A percentile compares a stretch with the other conserved stretches of the same genome.
Evolutionary conservation across 2,329 filamentous ascomycete species (phyloP).

Genomic region (Trichoderma atroviride): DNA sequence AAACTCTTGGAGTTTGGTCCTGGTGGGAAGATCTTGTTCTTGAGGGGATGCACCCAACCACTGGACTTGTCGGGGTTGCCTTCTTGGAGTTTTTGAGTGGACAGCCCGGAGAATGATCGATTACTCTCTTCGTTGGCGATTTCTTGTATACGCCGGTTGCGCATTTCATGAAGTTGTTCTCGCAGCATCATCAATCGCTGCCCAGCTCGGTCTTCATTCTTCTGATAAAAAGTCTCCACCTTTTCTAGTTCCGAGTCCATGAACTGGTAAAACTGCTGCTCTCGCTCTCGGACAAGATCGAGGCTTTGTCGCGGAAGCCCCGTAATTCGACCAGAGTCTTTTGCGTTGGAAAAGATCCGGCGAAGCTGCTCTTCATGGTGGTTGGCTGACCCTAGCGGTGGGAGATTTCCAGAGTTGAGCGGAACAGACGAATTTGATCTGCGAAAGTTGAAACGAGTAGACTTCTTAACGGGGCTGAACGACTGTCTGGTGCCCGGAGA

Average conservation of each 20-base stretch:
- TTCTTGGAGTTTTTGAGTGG: slow-evolving; percentile 27
- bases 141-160: slow-evolving; percentile 78
- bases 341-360: slow-evolving; percentile 41
- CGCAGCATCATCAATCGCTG: slow-evolving; percentile 70
- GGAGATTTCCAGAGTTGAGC: slow-evolving; percentile 23
- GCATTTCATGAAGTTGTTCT: slow-evolving; percentile 90
- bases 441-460: background rate
- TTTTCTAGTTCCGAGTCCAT: slow-evolving; percentile 85
- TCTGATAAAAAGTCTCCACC: slow-evolving; percentile 85
- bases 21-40: slow-evolving; percentile 55
- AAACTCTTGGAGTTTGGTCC: slow-evolving; percentile 64
- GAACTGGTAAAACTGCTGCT: slow-evolving; percentile 86
- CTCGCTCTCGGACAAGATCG: slow-evolving; percentile 68
- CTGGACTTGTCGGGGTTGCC: slow-evolving; percentile 37
- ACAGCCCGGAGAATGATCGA: slow-evolving; percentile 28
- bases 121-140: slow-evolving; percentile 51
- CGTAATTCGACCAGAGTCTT: slow-evolving; percentile 13
- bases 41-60: slow-evolving; percentile 57
- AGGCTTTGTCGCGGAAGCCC: slow-evolving; percentile 41
- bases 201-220: slow-evolving; percentile 84
- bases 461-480: slow-evolving; percentile 21
- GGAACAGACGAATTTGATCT: slow-evolving; percentile 10
- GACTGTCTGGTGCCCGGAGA: slow-evolving; percentile 32
- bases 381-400: slow-evolving; percentile 26
- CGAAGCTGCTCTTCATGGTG: slow-evolving; percentile 33